These are phyloP conservation scores for Pelargonium myrrhifolium DNA, from an alignment of 441 rosid species.

Conservation along the genomic window DNA sequence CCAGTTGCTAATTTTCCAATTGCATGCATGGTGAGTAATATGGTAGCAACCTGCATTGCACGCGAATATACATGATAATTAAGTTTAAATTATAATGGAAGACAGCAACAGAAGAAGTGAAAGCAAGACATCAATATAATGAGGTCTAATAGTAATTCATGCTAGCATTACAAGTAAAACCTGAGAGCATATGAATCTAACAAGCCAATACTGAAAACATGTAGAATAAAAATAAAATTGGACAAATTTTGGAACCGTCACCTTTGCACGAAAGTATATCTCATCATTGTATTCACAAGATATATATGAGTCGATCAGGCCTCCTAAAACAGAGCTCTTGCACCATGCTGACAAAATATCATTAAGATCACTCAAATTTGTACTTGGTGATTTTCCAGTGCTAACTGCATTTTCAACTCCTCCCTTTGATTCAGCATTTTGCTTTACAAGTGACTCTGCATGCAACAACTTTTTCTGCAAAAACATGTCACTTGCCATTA, in stretches of 20 bases:
- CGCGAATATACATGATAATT: background rate
- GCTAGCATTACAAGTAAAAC: background rate
- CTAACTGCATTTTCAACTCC: constrained; percentile 23
- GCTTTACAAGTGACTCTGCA: constrained; percentile 45
- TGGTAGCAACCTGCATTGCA: constrained; percentile 60
- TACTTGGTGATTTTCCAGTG: constrained; percentile 25
- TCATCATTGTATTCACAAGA: constrained; percentile 48
- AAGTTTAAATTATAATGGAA: background rate
- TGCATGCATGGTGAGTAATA: constrained; percentile 56
- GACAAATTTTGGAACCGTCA: constrained; percentile 16
- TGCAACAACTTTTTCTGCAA: constrained; percentile 61
- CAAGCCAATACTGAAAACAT: background rate
- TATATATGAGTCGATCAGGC: constrained; percentile 51
- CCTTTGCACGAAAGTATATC: constrained; percentile 49
- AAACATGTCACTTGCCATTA: constrained; percentile 73
- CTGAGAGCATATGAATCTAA: background rate
- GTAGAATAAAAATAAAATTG: background rate
- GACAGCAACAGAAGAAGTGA: background rate
- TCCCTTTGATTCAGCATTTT: constrained; percentile 30
- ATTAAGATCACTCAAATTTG: constrained; percentile 35
- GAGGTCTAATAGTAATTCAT: background rate
- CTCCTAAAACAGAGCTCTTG: constrained; percentile 45
- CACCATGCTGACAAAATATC: constrained; percentile 56
- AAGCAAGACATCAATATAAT: constrained; percentile 11
- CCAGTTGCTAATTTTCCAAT: constrained; percentile 57